Conservation (phyloP, 1,284 basidiomycete species). For the Microstroma glucosiphilum region DNA sequence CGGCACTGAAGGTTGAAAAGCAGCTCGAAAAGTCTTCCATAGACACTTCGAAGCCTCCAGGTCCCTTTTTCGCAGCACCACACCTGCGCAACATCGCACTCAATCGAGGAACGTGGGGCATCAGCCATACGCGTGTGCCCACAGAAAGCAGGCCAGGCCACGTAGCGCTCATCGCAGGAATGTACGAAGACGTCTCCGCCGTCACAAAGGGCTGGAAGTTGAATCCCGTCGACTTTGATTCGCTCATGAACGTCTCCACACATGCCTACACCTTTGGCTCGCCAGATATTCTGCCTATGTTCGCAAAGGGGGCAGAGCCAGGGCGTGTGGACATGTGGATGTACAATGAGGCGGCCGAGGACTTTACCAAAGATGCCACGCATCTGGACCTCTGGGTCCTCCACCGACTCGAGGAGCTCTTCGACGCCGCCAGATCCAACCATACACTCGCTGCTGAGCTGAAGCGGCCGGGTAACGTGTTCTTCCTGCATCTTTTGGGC, state of each 20-base stretch:
- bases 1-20: not conserved
- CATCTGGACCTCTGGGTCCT: constrained; percentile 74
- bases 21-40: not conserved
- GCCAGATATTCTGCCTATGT: constrained; percentile 86
- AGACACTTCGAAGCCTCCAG: not conserved
- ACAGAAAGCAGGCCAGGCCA: constrained; percentile 81
- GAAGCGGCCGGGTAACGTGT: constrained; percentile 60
- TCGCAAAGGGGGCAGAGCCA: constrained; percentile 62
- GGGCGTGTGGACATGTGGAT: constrained; percentile 70
- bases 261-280: constrained; percentile 77
- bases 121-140: constrained; percentile 79
- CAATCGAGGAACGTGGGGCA: constrained; percentile 66
- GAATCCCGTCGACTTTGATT: constrained; percentile 84
- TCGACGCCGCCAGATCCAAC: constrained; percentile 22
- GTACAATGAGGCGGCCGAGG: constrained; percentile 66
- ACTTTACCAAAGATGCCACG: constrained; percentile 61
- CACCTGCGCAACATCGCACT: constrained; percentile 64
- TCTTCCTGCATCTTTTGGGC: constrained; percentile 78
- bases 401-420: constrained; percentile 60
- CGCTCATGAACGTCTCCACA: constrained; percentile 75
- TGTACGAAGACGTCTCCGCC: constrained; percentile 88
- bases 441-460: constrained; percentile 55
- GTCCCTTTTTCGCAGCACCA: constrained; percentile 59
- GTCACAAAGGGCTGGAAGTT: constrained; percentile 83
- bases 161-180: constrained; percentile 81